Evolutionary conservation across 352 stramenopile species (phyloP), one percentile per base, ranked within the genome.

Genomic region (Globisporangium nunn): DNA sequence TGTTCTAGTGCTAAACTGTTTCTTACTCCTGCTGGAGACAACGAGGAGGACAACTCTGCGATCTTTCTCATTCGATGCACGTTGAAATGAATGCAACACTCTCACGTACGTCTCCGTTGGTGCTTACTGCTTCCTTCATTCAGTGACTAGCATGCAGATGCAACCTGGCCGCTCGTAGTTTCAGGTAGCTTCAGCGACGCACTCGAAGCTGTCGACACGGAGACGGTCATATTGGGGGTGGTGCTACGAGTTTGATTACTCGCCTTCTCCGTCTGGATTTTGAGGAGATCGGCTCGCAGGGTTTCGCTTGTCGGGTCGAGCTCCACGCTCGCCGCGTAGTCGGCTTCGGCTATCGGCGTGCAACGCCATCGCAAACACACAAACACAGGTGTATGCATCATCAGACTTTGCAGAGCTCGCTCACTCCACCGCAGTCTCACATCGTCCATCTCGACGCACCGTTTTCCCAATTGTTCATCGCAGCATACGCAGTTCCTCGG

Each of bases 301-400:
- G 70, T 66, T 47, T 72, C 59, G 52, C 87, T 92, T 1, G 59
- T 65, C 41, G 72, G 78, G 57, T 91, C 76, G 23, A 90, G 55
- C 50, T 85, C 73, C n/a, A 81, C 73, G 3, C 68, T 72, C 40
- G 76, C 70, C 3, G 62, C 65, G 33, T 83, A 90, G 45, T 90
- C 77, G 37, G 55, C 48, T 54, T 88, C 71, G 8, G 81, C 81
- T 90, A 30, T 18, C 4, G 23, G 2, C 18, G 45, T 50, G 23
- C 23, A 23, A 23, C 23, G 23, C 15, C n/a, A 29, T 12, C 35
- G 28, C 17, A 58, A 18, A 63, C 10, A 62, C 14, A 52, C 1
- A 50, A 7, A 59, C 45, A 6, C 45, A 28, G 35, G 30, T 31
- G 48, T n/a, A 35, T 44, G 2, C 12, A 50, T 14, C 15, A 46